These are phyloP conservation scores for Psilocybe subaeruginosa DNA, from an alignment of 768 basidiomycete species.

Conservation along the genomic window DNA sequence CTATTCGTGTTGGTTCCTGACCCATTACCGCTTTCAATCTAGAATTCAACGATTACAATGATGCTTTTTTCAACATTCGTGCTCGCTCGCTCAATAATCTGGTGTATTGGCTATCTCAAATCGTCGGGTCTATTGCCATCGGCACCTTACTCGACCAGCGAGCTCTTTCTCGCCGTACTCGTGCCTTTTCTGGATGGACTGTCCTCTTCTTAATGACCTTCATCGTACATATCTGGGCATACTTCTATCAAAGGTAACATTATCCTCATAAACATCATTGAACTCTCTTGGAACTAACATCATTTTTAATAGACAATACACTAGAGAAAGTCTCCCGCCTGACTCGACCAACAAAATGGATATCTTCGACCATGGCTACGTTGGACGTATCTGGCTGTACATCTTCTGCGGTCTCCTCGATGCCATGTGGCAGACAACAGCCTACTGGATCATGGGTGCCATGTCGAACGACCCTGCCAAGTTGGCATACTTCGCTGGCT, in stretches of 20 bases:
- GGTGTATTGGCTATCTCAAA: conserved; percentile 81
- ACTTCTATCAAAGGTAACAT: conserved; percentile 70
- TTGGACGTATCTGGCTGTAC: conserved; percentile 61
- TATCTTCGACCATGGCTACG: conserved; percentile 56
- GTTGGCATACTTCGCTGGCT: conserved; percentile 79
- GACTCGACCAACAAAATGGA: conserved; percentile 52
- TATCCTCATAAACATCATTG: neutral
- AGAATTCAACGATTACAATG: conserved; percentile 85
- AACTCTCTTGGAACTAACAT: neutral
- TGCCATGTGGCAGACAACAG: conserved; percentile 84
- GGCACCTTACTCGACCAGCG: conserved; percentile 68
- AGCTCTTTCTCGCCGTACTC: conserved; percentile 58
- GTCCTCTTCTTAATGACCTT: conserved; percentile 68
- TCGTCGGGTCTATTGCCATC: conserved; percentile 73
- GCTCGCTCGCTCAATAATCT: conserved; percentile 77
- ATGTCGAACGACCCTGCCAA: conserved; percentile 85
- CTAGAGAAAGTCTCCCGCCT: conserved; percentile 49
- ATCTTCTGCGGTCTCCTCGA: conserved; percentile 78
- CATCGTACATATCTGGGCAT: conserved; percentile 74
- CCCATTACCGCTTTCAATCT: too few relatives aligned
- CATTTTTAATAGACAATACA: conserved; percentile 50
- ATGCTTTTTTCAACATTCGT: conserved; percentile 80
- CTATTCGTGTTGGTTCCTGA: too few relatives aligned
- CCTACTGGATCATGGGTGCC: conserved; percentile 84
- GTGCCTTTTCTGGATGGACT: conserved; percentile 73